Base-by-base conservation (phyloP, 169 alveolate genomes). In the Plasmodium berghei region DNA sequence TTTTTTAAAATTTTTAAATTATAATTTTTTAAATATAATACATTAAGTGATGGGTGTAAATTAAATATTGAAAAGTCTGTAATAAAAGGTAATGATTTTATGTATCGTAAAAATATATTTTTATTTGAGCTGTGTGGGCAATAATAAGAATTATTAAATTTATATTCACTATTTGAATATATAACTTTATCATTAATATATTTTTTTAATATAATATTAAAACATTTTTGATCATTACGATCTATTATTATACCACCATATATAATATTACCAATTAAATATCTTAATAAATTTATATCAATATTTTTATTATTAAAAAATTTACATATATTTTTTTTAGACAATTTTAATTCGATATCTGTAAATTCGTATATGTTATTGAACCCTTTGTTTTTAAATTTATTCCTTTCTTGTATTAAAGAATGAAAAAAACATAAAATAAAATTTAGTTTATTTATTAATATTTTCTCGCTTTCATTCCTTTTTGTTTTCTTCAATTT, bases 231-330 rank as follows among this genome's bases (percentile, higher is more conserved):
- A 67, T 83, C 90, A 48, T 61, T 83, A 1, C 34, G 34, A 59
- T 83, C 90, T 67, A 67, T 83, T 83, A 83, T 83, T n/a, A 71
- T 83, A 48, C 90, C 90, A 55, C 90, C 90, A 66, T 83, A 83
- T 40, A 83, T 83, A 2, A 83, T 67, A 55, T 83, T 83, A 4
- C 90, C 90, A 67, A 83, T 83, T 67, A 83, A 61, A 61, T 83
- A 83, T 40, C 67, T 69, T 46, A 83, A 67, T 8, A 83, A 61
- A 83, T 83, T 67, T 5, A 83, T 83, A 52, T 83, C 90, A 18
- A 83, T 45, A 49, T 83, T 83, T 83, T 83, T 83, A 59, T 66
- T 83, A 55, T 67, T 18, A 59, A 83, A 67, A 67, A 67, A 67
- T 55, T 83, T 83, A 48, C 55, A 54, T 20, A 83, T 83, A 66